Conservation (phyloP, 768 basidiomycete genomes). For the Lanmaoa pseudosensibilis region DNA sequence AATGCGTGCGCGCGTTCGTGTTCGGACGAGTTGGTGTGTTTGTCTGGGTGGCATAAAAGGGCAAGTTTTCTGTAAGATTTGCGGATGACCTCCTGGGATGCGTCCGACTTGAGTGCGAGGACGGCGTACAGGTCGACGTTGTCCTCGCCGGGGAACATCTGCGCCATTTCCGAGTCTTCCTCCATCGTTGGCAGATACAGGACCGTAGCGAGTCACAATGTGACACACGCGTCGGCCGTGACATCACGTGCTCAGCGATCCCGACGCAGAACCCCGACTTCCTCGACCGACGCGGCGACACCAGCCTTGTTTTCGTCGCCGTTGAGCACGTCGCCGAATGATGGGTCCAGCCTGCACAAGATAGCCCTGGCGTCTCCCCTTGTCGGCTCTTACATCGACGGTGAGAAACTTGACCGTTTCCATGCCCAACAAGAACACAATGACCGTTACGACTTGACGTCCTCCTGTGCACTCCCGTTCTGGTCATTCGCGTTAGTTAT, state of each 20-base stretch:
- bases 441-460: background rate
- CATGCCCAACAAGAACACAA: slow-evolving; percentile 7
- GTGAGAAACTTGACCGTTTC: background rate
- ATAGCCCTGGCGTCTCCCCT: too few relatives aligned
- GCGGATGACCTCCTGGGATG: slow-evolving; percentile 68
- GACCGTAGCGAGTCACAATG: background rate
- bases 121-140: slow-evolving; percentile 77
- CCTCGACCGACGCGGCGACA: too few relatives aligned
- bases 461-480: background rate
- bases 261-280: too few relatives aligned
- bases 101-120: slow-evolving; percentile 54
- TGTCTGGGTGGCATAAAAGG: slow-evolving; percentile 87
- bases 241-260: slow-evolving; percentile 1
- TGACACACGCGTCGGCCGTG: slow-evolving; percentile 7
- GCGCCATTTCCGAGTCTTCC: slow-evolving; percentile 62
- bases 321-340: background rate
- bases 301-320: too few relatives aligned
- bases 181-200: slow-evolving; percentile 48
- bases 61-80: slow-evolving; percentile 85
- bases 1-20: slow-evolving; percentile 65
- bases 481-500: background rate
- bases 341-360: background rate
- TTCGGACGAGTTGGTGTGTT: slow-evolving; percentile 63
- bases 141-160: slow-evolving; percentile 77
- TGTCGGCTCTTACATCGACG: background rate